Evolutionary conservation across 345 rosid genomes (phyloP).

Genomic region (Gynandropsis gynandra): DNA sequence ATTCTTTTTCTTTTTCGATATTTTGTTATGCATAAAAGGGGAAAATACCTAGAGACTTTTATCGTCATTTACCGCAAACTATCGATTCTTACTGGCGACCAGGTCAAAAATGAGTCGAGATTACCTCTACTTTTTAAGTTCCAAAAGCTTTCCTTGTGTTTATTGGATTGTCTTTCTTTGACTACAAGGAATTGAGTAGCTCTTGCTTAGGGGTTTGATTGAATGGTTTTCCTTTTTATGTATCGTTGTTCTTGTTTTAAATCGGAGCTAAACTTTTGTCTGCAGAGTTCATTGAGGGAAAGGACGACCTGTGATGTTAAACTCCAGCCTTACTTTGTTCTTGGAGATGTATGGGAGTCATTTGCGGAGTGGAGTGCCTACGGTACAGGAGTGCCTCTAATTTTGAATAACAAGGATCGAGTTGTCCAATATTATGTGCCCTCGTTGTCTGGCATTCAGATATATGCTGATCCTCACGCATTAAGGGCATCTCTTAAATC

Average conservation of each 20-base stretch:
- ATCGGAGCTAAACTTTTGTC: neutral
- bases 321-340: slow-evolving; percentile 42
- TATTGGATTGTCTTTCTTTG: neutral
- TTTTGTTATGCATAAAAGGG: no score
- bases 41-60: no score
- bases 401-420: slow-evolving; percentile 36
- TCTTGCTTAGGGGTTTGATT: no score
- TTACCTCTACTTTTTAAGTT: neutral
- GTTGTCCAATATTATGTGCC: slow-evolving; percentile 76
- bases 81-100: no score
- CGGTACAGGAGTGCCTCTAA: slow-evolving; percentile 68
- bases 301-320: slow-evolving; percentile 33
- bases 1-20: no score
- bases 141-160: neutral
- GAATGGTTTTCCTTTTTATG: neutral
- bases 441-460: slow-evolving; percentile 61
- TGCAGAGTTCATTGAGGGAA: slow-evolving; percentile 38
- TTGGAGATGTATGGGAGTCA: slow-evolving; percentile 78
- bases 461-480: slow-evolving; percentile 40
- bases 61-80: no score
- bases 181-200: no score
- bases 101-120: no score
- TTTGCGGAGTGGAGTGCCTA: slow-evolving; percentile 80
- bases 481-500: slow-evolving; percentile 31
- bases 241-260: neutral